These are phyloP conservation scores for Zanthoxylum bungeanum DNA, from an alignment of 345 rosid genomes.

Conservation along the genomic window DNA sequence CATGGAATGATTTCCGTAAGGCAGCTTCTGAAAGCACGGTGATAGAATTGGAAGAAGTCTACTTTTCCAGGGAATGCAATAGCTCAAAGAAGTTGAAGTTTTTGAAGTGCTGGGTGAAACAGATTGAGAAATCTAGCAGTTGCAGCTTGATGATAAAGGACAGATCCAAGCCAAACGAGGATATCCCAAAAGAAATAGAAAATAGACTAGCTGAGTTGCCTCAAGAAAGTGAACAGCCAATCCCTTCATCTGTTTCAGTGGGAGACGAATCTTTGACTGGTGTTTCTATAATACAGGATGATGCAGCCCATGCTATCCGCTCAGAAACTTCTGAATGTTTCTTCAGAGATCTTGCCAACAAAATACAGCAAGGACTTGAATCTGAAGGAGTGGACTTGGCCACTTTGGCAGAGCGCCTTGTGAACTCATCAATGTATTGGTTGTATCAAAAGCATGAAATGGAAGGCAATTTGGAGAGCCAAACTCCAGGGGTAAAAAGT, in stretches of 20 bases:
- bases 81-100: slow-evolving; percentile 76
- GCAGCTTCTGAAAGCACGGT: slow-evolving; percentile 44
- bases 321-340: slow-evolving; percentile 58
- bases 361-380: slow-evolving; percentile 70
- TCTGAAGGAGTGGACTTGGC: slow-evolving; percentile 71
- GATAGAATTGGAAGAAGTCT: slow-evolving; percentile 59
- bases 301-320: slow-evolving; percentile 32
- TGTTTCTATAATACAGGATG: slow-evolving; percentile 53
- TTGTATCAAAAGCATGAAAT: slow-evolving; percentile 50
- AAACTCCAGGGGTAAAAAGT: slow-evolving; percentile 28
- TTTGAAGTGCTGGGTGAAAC: slow-evolving; percentile 92
- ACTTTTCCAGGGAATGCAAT: slow-evolving; percentile 41
- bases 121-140: slow-evolving; percentile 45
- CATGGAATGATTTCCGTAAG: slow-evolving; percentile 59
- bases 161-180: slow-evolving; percentile 23
- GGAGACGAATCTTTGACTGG: slow-evolving; percentile 62
- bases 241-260: slow-evolving; percentile 47
- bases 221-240: slow-evolving; percentile 49
- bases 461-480: slow-evolving; percentile 33
- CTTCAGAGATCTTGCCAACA: slow-evolving; percentile 50
- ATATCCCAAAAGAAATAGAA: slow-evolving; percentile 34
- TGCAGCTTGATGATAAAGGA: slow-evolving; percentile 27
- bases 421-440: slow-evolving; percentile 56
- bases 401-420: slow-evolving; percentile 78
- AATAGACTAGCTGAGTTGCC: slow-evolving; percentile 30